Conservation (phyloP, 2,329 filamentous ascomycete species). For the Diaporthe sp. region DNA sequence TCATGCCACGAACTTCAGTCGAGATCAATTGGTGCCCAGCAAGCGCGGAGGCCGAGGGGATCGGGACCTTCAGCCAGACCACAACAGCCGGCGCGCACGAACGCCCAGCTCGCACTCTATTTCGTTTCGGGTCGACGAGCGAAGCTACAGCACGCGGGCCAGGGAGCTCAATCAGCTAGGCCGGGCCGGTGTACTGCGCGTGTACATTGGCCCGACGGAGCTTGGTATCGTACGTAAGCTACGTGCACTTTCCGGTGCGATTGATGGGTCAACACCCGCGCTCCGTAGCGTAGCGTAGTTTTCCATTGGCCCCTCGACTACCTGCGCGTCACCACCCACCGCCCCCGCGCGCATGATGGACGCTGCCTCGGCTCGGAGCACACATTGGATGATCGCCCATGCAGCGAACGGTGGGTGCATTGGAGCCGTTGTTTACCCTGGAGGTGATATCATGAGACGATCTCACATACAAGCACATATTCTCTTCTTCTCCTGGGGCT, state of each 20-base stretch:
- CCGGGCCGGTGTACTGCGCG: background rate
- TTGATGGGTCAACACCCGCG: no score
- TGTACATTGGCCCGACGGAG: background rate
- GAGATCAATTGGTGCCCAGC: conserved; percentile 1
- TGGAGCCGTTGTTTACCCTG: background rate
- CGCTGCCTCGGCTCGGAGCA: conserved; percentile 15
- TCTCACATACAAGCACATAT: conserved; percentile 1
- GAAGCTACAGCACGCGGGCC: conserved; percentile 17
- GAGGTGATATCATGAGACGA: conserved; percentile 7
- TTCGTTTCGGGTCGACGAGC: conserved; percentile 24
- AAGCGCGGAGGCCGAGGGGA: no score
- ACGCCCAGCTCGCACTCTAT: background rate
- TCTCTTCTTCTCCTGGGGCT: background rate
- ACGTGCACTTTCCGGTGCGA: rapidly evolving
- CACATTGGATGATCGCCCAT: conserved; percentile 26
- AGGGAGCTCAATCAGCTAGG: background rate
- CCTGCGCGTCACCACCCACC: background rate
- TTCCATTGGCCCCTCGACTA: background rate
- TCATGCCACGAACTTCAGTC: background rate
- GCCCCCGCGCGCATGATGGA: background rate
- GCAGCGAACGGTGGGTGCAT: conserved; percentile 1
- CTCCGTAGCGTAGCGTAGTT: background rate
- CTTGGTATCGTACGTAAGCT: background rate
- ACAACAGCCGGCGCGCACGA: background rate
- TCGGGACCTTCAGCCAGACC: background rate